phyloP scores from a whole-genome alignment of 2,329 filamentous ascomycete genomes.

The Aureobasidium sp. region DNA sequence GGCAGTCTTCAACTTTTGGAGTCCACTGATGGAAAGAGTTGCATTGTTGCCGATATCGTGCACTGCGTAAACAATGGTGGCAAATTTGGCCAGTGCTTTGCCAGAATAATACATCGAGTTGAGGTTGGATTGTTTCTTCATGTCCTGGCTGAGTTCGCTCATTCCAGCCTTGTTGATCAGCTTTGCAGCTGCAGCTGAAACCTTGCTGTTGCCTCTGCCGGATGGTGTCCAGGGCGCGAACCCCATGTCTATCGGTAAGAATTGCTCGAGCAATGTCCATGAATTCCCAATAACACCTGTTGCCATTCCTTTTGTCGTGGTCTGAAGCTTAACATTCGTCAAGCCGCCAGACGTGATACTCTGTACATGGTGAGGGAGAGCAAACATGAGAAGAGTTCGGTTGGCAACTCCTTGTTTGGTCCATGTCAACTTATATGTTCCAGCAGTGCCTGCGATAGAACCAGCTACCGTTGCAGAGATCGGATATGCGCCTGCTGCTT shows the following conservation, averaged over 20 bases:
- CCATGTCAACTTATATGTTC: constrained; percentile 69
- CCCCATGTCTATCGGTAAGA: constrained; percentile 65
- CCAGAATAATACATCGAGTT: constrained; percentile 92
- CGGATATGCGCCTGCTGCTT: constrained; percentile 68
- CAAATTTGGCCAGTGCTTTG: constrained; percentile 45
- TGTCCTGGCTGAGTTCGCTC: constrained; percentile 66
- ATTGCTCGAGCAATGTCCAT: constrained; percentile 71
- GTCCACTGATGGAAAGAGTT: constrained; percentile 43
- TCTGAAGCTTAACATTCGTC: constrained; percentile 56
- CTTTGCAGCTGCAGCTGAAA: constrained; percentile 39
- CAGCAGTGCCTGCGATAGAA: constrained; percentile 50
- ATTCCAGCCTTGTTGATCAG: constrained; percentile 54
- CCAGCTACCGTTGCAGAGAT: constrained; percentile 59
- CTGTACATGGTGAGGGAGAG: constrained; percentile 74
- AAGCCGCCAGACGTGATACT: constrained; percentile 61
- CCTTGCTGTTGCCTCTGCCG: constrained; percentile 30
- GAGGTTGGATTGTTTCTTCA: constrained; percentile 63
- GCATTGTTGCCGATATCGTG: constrained; percentile 53
- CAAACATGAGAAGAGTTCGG: constrained; percentile 70
- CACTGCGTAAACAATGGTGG: constrained; percentile 37
- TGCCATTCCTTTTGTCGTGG: constrained; percentile 77
- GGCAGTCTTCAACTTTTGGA: constrained; percentile 43
- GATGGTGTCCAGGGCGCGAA: constrained; percentile 70
- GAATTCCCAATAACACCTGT: constrained; percentile 63
- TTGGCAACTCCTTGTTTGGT: constrained; percentile 58